Conservation (phyloP, 2,329 filamentous ascomycete species). For the Septoria petroselini region DNA sequence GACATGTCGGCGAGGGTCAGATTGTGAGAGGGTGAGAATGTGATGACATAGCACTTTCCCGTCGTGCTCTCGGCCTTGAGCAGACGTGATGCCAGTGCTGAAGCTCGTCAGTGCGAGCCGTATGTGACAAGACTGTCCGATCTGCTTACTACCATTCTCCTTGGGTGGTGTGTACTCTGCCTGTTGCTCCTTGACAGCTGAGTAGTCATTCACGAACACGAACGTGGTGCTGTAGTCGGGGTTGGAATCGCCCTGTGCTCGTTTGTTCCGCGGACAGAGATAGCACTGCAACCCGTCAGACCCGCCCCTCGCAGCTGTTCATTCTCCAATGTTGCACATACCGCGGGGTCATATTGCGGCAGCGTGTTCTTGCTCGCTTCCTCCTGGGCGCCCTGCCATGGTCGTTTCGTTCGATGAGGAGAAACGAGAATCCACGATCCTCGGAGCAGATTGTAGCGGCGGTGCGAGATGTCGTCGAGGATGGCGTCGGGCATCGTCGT, state of each 20-base stretch:
- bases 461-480: conserved; percentile 93
- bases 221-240: conserved; percentile 84
- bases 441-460: conserved; percentile 86
- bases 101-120: background rate
- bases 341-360: conserved; percentile 73
- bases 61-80: conserved; percentile 82
- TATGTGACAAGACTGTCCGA: background rate
- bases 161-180: conserved; percentile 64
- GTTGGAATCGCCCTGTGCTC: conserved; percentile 82
- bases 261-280: conserved; percentile 84
- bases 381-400: conserved; percentile 74
- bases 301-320: background rate
- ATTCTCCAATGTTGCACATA: conserved; percentile 30
- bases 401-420: conserved; percentile 91
- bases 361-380: conserved; percentile 47
- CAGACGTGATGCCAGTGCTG: conserved; percentile 70
- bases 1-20: conserved; percentile 88
- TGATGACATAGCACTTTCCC: conserved; percentile 94
- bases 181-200: conserved; percentile 91
- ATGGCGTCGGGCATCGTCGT: conserved; percentile 48
- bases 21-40: conserved; percentile 87
- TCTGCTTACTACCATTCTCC: conserved; percentile 48
- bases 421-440: conserved; percentile 93
- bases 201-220: conserved; percentile 96
- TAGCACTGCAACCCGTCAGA: conserved; percentile 64